These are phyloP conservation scores for Vigna mungo DNA, from an alignment of 306 rosid genomes.

Conservation along the genomic window DNA sequence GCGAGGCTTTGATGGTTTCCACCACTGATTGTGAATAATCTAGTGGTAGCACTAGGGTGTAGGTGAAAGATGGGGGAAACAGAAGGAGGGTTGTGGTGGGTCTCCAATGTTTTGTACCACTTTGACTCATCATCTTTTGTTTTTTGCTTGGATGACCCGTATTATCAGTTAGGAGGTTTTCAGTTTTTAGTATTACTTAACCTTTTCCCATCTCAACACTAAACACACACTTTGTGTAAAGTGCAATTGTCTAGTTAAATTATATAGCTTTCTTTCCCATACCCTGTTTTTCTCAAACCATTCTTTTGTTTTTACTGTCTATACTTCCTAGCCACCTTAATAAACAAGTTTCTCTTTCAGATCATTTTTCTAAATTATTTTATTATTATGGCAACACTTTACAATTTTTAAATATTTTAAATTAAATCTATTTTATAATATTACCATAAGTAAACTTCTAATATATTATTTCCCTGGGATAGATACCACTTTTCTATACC, in stretches of 20 bases:
- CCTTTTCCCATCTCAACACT: background rate
- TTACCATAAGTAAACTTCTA: no score
- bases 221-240: conserved; percentile 33
- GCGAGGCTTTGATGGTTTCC: conserved; percentile 46
- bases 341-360: no score
- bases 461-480: no score
- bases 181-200: conserved; percentile 19
- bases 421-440: no score
- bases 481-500: no score
- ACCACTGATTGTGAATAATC: conserved; percentile 31
- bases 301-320: background rate
- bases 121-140: conserved; percentile 44
- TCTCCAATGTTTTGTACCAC: conserved; percentile 43
- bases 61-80: background rate
- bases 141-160: conserved; percentile 26
- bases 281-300: background rate
- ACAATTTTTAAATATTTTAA: no score
- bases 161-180: conserved; percentile 10
- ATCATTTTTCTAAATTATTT: no score
- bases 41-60: background rate
- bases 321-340: no score
- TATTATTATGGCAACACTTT: no score
- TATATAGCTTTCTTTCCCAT: background rate
- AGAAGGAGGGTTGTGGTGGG: conserved; percentile 43
- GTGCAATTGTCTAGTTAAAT: conserved; percentile 15